phyloP scores from a whole-genome alignment of 2,329 filamentous ascomycete species.

The Botrytis elliptica region DNA sequence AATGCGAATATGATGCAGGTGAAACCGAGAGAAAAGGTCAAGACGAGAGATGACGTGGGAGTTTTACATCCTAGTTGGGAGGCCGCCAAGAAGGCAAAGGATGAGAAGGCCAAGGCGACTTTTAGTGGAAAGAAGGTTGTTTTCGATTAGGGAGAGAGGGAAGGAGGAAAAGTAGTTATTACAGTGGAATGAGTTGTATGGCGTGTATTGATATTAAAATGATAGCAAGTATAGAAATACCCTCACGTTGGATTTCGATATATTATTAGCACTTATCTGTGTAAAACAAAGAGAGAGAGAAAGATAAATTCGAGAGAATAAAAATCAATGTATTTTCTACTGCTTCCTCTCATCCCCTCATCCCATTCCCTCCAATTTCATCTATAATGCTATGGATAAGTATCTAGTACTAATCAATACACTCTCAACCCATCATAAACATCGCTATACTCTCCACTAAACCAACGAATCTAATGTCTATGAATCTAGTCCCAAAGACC shows the following conservation, averaged over 20 bases:
- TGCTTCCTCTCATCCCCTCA: no score
- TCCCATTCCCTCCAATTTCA: background rate
- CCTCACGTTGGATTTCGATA: background rate
- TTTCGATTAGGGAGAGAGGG: constrained; percentile 48
- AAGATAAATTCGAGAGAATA: background rate
- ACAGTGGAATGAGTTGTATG: background rate
- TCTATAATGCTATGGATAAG: background rate
- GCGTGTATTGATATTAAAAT: background rate
- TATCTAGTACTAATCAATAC: background rate
- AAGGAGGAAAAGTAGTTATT: no score
- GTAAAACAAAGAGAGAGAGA: background rate
- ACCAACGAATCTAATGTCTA: background rate
- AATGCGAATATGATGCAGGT: constrained; percentile 31
- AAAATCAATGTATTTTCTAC: background rate
- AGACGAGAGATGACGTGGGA: constrained; percentile 49
- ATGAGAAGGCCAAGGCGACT: constrained; percentile 50
- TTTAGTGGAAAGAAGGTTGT: constrained; percentile 59
- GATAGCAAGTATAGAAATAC: background rate
- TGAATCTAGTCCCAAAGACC: background rate
- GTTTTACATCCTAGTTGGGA: constrained; percentile 63
- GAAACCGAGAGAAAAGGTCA: constrained; percentile 36
- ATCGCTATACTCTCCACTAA: background rate
- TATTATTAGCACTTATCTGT: background rate
- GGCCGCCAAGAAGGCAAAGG: constrained; percentile 57
- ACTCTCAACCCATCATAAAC: background rate